Percentiles rank a stretch among this genome's conserved stretches.
Conservation (phyloP, 768 basidiomycete species). For the Galerina marginata region DNA sequence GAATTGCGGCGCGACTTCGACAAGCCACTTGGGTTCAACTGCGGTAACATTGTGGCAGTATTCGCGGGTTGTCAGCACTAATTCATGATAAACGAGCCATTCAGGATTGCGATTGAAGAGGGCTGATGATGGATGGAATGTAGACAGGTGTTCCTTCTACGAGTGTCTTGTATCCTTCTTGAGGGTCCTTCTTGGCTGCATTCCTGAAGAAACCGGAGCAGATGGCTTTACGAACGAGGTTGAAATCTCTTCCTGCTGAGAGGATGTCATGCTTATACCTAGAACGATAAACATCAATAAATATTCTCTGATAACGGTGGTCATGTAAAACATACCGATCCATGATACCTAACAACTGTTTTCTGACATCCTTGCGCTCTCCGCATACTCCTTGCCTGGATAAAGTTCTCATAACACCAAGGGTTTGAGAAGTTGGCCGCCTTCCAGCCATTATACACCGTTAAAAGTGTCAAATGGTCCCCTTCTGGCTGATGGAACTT, state of each 20-base stretch:
- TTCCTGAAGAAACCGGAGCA: constrained; percentile 98
- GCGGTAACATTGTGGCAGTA: constrained; percentile 94
- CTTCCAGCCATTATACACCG: constrained; percentile 99
- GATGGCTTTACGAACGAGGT: constrained; percentile 91
- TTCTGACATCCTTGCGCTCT: constrained; percentile 98
- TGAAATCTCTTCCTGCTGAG: constrained; percentile 92
- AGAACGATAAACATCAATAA: constrained; percentile 15
- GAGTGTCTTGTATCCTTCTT: constrained; percentile 97
- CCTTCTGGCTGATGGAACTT: constrained; percentile 99
- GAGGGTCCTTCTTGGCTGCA: constrained; percentile 97
- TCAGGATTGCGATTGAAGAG: constrained; percentile 97
- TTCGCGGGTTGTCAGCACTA: constrained; percentile 95
- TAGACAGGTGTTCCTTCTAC: constrained; percentile 99
- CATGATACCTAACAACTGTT: constrained; percentile 98
- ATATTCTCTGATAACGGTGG: background rate
- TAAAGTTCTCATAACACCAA: constrained; percentile 99
- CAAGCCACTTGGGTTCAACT: constrained; percentile 97
- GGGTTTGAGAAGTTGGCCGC: constrained; percentile 95
- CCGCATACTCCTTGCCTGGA: constrained; percentile 96
- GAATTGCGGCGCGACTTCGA: constrained; percentile 97
- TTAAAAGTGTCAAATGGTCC: constrained; percentile 88
- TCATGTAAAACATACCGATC: constrained; percentile 68
- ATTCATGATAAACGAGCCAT: constrained; percentile 95
- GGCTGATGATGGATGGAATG: constrained; percentile 96
- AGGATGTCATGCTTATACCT: constrained; percentile 98